A percentile compares a stretch with the other conserved stretches of the same genome.
These are phyloP conservation scores for Aspergillus fijiensis DNA, from an alignment of 2,329 filamentous ascomycete species.

Conservation along the genomic window DNA sequence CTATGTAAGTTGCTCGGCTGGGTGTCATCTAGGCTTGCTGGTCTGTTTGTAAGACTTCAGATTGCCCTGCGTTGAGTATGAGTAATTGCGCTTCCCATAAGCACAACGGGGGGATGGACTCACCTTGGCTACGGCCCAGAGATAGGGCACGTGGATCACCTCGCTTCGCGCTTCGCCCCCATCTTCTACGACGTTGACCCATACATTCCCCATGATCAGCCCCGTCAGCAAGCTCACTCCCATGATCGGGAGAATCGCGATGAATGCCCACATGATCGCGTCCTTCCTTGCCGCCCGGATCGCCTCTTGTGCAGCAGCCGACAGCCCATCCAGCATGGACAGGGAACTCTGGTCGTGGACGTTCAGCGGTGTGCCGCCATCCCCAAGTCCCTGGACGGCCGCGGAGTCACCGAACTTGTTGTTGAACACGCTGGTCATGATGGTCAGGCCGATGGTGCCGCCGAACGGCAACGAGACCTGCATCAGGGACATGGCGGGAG, in stretches of 20 bases:
- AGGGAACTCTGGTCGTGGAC: conserved; percentile 40
- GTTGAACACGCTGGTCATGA: conserved; percentile 70
- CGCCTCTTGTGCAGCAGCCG: conserved; percentile 34
- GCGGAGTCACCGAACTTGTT: conserved; percentile 49
- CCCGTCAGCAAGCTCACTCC: conserved; percentile 48
- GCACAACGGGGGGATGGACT: not conserved
- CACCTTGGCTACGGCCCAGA: conserved; percentile 34
- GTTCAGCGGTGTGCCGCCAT: conserved; percentile 29
- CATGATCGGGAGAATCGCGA: conserved; percentile 62
- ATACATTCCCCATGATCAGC: conserved; percentile 53
- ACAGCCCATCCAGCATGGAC: conserved; percentile 36
- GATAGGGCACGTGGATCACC: conserved; percentile 32
- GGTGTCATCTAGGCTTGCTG: conserved; percentile 14
- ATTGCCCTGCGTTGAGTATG: conserved; percentile 19
- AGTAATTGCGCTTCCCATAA: not conserved
- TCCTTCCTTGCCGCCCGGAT: conserved; percentile 50
- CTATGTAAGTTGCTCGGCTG: no score
- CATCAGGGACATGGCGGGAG: conserved; percentile 60
- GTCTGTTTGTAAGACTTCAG: conserved; percentile 27
- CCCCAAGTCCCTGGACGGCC: conserved; percentile 27
- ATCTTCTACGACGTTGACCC: conserved; percentile 41
- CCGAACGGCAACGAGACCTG: conserved; percentile 62
- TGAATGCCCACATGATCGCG: conserved; percentile 66
- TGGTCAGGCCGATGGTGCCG: conserved; percentile 63
- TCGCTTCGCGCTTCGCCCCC: conserved; percentile 24